These are phyloP conservation scores for Pythium brachiatum DNA, from an alignment of 352 stramenopile species.

Conservation along the genomic window DNA sequence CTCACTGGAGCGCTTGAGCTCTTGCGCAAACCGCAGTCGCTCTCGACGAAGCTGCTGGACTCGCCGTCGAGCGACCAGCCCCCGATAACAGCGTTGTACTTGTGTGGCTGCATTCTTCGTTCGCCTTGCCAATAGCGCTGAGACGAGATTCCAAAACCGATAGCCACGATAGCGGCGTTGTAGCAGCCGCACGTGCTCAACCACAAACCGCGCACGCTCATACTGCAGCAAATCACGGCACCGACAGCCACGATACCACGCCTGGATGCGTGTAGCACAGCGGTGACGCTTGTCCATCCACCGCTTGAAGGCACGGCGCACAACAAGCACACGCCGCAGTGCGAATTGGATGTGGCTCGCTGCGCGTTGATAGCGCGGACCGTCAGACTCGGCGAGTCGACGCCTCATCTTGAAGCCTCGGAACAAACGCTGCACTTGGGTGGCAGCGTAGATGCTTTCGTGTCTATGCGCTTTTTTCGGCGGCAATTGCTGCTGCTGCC, in stretches of 20 bases:
- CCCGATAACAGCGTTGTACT: constrained; percentile 27
- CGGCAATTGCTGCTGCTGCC: not conserved
- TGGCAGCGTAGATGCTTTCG: constrained; percentile 58
- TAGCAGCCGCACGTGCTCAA: constrained; percentile 15
- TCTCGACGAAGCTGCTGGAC: constrained; percentile 15
- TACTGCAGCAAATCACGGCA: constrained; percentile 16
- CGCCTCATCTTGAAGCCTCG: constrained; percentile 34
- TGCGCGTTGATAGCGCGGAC: constrained; percentile 28
- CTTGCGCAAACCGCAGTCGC: constrained; percentile 14
- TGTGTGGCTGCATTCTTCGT: constrained; percentile 19
- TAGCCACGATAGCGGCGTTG: constrained; percentile 27
- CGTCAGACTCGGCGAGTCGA: constrained; percentile 37
- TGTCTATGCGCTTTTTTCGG: constrained; percentile 23
- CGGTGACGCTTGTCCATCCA: constrained; percentile 22
- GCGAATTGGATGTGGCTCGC: constrained; percentile 25
- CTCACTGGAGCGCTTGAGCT: constrained; percentile 12
- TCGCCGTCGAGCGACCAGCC: constrained; percentile 7
- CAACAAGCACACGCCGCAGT: constrained; percentile 23
- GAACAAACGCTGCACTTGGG: constrained; percentile 52
- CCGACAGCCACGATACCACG: constrained; percentile 23
- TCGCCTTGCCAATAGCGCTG: constrained; percentile 10
- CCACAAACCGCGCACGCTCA: constrained; percentile 14
- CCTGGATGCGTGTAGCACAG: constrained; percentile 26
- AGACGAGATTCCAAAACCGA: constrained; percentile 30
- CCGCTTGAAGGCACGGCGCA: constrained; percentile 16